A percentile compares a stretch with the other conserved stretches of the same genome.
These are phyloP conservation scores for Nothomitra cinnamomea DNA, from an alignment of 2,329 filamentous ascomycete genomes.

Conservation along the genomic window DNA sequence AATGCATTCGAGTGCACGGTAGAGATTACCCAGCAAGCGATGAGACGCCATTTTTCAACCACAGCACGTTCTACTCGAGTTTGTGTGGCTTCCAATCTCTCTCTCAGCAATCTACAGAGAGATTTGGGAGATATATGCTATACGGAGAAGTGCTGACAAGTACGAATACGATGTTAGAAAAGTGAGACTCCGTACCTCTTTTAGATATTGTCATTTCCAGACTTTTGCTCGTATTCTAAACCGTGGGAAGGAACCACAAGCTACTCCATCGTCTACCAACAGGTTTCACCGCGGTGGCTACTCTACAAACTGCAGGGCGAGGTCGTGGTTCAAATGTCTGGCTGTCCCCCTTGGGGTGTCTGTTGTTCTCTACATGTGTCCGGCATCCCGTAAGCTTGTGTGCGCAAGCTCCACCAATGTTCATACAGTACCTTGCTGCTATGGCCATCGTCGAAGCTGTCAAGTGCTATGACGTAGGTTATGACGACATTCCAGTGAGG, in stretches of 20 bases:
- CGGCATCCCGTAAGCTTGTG: conserved; percentile 64
- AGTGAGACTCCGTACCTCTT: conserved; percentile 31
- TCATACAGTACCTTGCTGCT: conserved; percentile 83
- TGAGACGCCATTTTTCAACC: conserved; percentile 74
- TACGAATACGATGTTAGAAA: conserved; percentile 85
- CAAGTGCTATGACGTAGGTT: conserved; percentile 60
- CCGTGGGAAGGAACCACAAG: conserved; percentile 46
- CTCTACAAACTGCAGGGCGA: conserved; percentile 71
- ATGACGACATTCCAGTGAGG: conserved; percentile 59
- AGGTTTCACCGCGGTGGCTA: conserved; percentile 75
- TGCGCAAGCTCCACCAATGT: conserved; percentile 62
- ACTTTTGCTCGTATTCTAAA: conserved; percentile 2
- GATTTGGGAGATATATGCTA: conserved; percentile 62
- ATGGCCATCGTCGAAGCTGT: conserved; percentile 76
- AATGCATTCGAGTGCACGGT: conserved; percentile 59
- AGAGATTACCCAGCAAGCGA: conserved; percentile 47
- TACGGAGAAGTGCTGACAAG: conserved; percentile 90
- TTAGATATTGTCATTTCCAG: not conserved
- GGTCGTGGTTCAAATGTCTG: conserved; percentile 87
- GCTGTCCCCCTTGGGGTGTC: conserved; percentile 72
- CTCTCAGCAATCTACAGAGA: conserved; percentile 33
- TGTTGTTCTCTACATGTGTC: conserved; percentile 79
- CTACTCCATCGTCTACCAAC: conserved; percentile 60
- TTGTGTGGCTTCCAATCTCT: conserved; percentile 48
- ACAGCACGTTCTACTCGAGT: conserved; percentile 58